phyloP scores from a whole-genome alignment of 148 eudicot species.

The Amaranthus hypochondriacus region DNA sequence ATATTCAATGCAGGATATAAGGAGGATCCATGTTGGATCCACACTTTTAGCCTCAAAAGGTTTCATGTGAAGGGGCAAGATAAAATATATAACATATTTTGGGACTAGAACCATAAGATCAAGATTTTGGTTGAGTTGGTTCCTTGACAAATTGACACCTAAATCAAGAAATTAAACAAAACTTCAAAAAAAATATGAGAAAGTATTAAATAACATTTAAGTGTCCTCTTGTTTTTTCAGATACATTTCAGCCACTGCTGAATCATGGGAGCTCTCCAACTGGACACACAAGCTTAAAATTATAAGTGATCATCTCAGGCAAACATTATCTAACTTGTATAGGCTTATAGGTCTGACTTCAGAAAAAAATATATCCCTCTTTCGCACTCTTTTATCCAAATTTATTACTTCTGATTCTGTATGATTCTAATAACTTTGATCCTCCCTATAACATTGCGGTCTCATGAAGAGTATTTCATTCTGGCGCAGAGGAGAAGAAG shows the following conservation, averaged over 20 bases:
- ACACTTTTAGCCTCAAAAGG: too few relatives aligned
- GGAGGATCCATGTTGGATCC: too few relatives aligned
- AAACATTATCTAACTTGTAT: constrained; percentile 27
- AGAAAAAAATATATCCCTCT: not conserved
- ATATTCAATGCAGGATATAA: too few relatives aligned
- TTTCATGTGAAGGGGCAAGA: too few relatives aligned
- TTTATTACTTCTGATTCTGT: not conserved
- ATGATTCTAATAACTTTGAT: not conserved
- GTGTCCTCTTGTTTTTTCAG: constrained; percentile 20
- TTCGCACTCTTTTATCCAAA: not conserved
- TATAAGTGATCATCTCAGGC: constrained; percentile 44
- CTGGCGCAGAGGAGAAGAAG: constrained; percentile 41
- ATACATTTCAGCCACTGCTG: constrained; percentile 32
- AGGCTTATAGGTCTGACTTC: constrained; percentile 33
- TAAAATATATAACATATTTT: too few relatives aligned
- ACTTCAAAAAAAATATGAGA: not conserved
- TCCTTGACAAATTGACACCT: too few relatives aligned
- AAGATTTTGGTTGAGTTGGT: too few relatives aligned
- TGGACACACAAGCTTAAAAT: constrained; percentile 51
- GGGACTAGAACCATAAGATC: too few relatives aligned
- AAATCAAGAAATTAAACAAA: too few relatives aligned
- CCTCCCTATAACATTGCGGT: too few relatives aligned
- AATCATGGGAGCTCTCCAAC: constrained; percentile 58
- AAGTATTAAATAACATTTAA: not conserved
- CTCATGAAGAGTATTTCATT: not conserved